A percentile compares a stretch with the other conserved stretches of the same genome.
Conservation (phyloP, 768 basidiomycete genomes). For the Guyanaporus albipodus region DNA sequence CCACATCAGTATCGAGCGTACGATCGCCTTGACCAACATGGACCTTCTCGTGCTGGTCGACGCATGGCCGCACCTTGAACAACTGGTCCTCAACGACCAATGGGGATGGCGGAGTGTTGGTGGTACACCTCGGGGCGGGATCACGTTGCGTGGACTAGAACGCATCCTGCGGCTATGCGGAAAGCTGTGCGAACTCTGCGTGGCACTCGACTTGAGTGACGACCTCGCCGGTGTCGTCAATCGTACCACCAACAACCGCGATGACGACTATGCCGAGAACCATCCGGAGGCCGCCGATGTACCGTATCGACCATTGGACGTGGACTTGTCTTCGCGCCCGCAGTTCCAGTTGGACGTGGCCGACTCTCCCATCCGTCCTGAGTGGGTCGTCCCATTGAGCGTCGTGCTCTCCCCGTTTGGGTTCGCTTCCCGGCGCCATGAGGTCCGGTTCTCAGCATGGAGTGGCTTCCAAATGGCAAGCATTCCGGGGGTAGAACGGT, state of each 20-base stretch:
- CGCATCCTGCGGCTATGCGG: no score
- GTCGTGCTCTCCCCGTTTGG: background rate
- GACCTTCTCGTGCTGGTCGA: constrained; percentile 8
- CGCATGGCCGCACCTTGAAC: constrained; percentile 7
- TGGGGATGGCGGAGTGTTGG: constrained; percentile 6
- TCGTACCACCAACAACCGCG: no score
- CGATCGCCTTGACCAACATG: background rate
- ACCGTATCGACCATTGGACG: background rate
- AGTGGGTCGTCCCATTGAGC: background rate
- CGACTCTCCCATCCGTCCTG: background rate
- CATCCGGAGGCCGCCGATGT: no score
- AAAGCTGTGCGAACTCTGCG: no score
- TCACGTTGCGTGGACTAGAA: constrained; percentile 3
- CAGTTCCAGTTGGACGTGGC: background rate
- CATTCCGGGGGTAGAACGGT: background rate
- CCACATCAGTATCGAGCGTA: constrained; percentile 3
- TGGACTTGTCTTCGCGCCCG: background rate
- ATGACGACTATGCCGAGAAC: no score
- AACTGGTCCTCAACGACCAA: constrained; percentile 6
- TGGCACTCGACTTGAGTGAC: no score
- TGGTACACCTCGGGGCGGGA: no score
- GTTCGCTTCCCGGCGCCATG: background rate
- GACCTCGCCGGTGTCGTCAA: no score
- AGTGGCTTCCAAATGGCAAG: background rate
- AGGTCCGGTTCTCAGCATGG: background rate